Conservation (phyloP, 169 alveolate species). For the Theileria orientalis region DNA sequence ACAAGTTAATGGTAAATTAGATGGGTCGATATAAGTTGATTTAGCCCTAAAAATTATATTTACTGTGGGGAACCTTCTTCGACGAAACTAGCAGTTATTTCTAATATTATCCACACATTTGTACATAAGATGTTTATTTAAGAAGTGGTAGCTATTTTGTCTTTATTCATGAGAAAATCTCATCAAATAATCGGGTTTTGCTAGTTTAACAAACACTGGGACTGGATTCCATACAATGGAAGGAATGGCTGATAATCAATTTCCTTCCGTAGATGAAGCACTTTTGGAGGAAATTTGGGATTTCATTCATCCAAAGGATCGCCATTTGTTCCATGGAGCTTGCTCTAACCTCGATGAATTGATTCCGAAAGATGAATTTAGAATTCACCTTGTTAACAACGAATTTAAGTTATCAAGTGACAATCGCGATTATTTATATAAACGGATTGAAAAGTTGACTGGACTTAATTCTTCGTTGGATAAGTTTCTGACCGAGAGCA, state of each 20-base stretch:
- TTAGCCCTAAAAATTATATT: neutral
- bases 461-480: slow-evolving; percentile 16
- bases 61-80: slow-evolving; percentile 6
- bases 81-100: neutral
- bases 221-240: slow-evolving; percentile 1
- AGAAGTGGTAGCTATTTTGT: no score
- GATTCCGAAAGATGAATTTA: neutral
- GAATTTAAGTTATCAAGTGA: neutral
- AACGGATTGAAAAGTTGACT: slow-evolving; percentile 37
- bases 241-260: neutral
- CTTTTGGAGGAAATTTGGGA: neutral
- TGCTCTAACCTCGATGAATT: neutral
- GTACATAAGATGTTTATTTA: no score
- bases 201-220: no score
- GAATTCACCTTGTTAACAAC: neutral
- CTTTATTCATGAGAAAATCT: no score
- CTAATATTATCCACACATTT: neutral
- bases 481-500: slow-evolving; percentile 39
- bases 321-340: neutral
- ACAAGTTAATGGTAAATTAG: neutral
- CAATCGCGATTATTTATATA: neutral
- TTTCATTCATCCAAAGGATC: neutral
- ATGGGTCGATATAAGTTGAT: neutral
- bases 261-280: neutral
- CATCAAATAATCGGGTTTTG: no score